Percentiles rank a stretch among this genome's conserved stretches.
These are phyloP conservation scores for Zymoseptoria passerinii DNA, from an alignment of 2,329 filamentous ascomycete species.

Conservation along the genomic window DNA sequence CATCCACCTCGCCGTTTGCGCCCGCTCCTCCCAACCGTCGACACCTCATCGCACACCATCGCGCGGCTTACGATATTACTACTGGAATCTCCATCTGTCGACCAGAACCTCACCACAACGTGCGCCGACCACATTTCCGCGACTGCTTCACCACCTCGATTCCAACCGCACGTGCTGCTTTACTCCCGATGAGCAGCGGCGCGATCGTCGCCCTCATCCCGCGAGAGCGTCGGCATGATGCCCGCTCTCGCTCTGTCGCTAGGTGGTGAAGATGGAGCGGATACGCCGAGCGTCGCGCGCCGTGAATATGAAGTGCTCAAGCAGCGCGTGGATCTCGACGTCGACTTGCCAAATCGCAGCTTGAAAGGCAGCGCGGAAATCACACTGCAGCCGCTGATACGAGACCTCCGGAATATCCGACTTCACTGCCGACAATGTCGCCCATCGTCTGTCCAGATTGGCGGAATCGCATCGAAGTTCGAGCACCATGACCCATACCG, in stretches of 20 bases:
- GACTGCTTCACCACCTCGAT: not conserved
- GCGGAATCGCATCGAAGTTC: constrained; percentile 34
- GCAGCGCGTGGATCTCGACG: constrained; percentile 81
- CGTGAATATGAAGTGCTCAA: constrained; percentile 57
- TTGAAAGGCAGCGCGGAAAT: constrained; percentile 76
- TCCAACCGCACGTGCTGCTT: not conserved
- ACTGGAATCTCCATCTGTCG: not conserved
- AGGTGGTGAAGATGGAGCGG: not conserved
- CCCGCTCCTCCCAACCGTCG: not conserved
- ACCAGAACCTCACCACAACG: not conserved
- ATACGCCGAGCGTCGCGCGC: constrained; percentile 4
- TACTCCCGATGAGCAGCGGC: not conserved
- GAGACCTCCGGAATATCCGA: constrained; percentile 47
- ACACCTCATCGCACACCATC: not conserved
- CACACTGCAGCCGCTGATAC: constrained; percentile 58
- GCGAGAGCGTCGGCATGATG: not conserved
- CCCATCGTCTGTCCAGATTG: constrained; percentile 44
- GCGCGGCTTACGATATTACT: not conserved
- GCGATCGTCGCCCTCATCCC: not conserved
- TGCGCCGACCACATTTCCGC: not conserved
- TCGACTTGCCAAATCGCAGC: constrained; percentile 70
- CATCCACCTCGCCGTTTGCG: not conserved
- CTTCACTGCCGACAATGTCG: constrained; percentile 57
- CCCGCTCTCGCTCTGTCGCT: not conserved
- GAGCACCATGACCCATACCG: constrained; percentile 58